Evolutionary conservation across 2,329 filamentous ascomycete species (phyloP), one percentile per base, ranked within the genome.

Genomic region (Diplodia mutila): DNA sequence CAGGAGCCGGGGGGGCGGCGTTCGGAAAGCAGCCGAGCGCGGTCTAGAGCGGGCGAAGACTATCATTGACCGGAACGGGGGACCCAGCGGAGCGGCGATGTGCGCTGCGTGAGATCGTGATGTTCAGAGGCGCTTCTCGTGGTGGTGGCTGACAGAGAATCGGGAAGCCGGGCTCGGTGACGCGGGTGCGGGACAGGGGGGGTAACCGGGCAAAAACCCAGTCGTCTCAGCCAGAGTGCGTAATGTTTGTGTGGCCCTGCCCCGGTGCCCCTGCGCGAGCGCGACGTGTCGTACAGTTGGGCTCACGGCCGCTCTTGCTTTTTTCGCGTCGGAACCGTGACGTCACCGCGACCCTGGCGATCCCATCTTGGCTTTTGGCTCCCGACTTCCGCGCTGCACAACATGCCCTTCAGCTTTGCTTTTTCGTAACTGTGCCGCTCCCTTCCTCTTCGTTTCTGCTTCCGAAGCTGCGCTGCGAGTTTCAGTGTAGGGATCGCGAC

Each of bases 351-450:
- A 34, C 21, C 57, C 57, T 61, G 57, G 25, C 57, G 57, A 61
- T 61, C 57, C 21, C 18, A 9, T n/a, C 29, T 29, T n/a, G 27
- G 16, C 59, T 46, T 29, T 32, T 23, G 9, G 11, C 59, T 51
- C 59, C 59, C 59, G 59, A 27, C 16, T 23, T 29, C 59, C 23
- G 42, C 59, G 59, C 59, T 63, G 59, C 59, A 61, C 59, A 37
- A 21, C 57, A 18, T 25, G 23, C n/a, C 9, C 9, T 27, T n/a
- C n/a, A n/a, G n/a, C n/a, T n/a, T 49, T 61, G 59, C 25, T 63
- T 63, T 63, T 63, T 49, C 27, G 18, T 23, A 4, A 4, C 29
- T 37, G 25, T 48, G n/a, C 52, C 29, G n/a, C n/a, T n/a, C n/a
- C n/a, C n/a, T n/a, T n/a, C n/a, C n/a, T n/a, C n/a, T n/a, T n/a